Percentiles rank a stretch among this genome's conserved stretches.
Evolutionary conservation across 2,329 filamentous ascomycete species (phyloP).

Genomic region (Endocalyx cinctus): DNA sequence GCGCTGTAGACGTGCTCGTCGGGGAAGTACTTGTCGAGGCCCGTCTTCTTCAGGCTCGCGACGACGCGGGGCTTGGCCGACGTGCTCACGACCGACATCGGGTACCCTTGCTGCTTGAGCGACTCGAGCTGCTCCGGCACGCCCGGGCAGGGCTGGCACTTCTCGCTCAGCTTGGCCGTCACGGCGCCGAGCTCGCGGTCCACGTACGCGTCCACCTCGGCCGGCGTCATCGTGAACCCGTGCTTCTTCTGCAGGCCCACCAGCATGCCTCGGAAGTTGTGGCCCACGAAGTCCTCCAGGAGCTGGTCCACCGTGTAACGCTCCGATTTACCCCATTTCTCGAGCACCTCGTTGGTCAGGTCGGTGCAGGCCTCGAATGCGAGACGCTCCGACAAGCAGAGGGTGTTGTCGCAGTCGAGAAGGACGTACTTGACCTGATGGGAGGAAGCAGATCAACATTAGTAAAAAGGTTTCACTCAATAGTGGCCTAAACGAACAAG

Average conservation of each 20-base stretch:
- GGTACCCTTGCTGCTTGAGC: constrained; percentile 55
- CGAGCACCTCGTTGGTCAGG: constrained; percentile 68
- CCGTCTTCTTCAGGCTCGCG: constrained; percentile 64
- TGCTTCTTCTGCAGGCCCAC: constrained; percentile 63
- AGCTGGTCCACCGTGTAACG: constrained; percentile 66
- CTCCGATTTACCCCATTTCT: constrained; percentile 53
- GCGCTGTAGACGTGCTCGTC: constrained; percentile 66
- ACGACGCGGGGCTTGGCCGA: constrained; percentile 64
- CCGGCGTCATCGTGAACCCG: constrained; percentile 55
- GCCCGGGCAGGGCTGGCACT: constrained; percentile 57
- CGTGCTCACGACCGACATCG: constrained; percentile 65
- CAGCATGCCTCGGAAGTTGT: constrained; percentile 78
- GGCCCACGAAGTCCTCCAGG: constrained; percentile 69
- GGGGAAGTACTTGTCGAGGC: constrained; percentile 65
- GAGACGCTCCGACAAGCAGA: constrained; percentile 69
- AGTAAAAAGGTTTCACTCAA: no score
- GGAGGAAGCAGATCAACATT: no score
- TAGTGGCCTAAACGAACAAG: no score
- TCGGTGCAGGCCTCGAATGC: constrained; percentile 74
- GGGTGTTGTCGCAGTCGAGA: constrained; percentile 67
- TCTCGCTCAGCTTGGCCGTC: constrained; percentile 61
- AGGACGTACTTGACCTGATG: constrained; percentile 55
- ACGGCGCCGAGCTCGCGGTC: constrained; percentile 64
- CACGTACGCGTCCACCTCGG: constrained; percentile 62
- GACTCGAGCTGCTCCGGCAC: constrained; percentile 55